phyloP scores from a whole-genome alignment of 768 basidiomycete genomes.

The Phylloporus rhodoxanthus region DNA sequence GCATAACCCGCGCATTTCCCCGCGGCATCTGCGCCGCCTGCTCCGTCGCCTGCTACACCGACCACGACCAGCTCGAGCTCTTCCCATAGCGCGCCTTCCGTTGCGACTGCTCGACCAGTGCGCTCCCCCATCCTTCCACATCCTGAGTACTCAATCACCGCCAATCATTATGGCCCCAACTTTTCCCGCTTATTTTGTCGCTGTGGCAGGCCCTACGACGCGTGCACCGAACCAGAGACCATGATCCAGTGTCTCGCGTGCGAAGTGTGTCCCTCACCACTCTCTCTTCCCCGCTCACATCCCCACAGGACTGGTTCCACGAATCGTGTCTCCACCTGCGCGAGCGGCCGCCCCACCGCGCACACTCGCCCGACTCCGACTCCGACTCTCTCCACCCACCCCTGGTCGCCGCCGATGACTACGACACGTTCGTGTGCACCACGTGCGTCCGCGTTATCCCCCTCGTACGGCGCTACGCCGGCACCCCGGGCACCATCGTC shows the following conservation, averaged over 20 bases:
- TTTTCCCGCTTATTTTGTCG: slow-evolving; percentile 69
- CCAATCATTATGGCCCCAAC: slow-evolving; percentile 70
- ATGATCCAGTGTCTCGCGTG: slow-evolving; percentile 87
- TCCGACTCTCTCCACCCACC: slow-evolving; percentile 62
- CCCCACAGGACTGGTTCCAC: slow-evolving; percentile 66
- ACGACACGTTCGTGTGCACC: slow-evolving; percentile 72
- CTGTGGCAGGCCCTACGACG: slow-evolving; percentile 66
- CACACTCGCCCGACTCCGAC: slow-evolving; percentile 27
- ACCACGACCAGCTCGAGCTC: slow-evolving; percentile 82
- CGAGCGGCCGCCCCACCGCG: slow-evolving; percentile 51
- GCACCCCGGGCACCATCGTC: slow-evolving; percentile 62
- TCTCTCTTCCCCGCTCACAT: no score
- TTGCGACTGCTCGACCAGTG: slow-evolving; percentile 76
- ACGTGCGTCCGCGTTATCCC: slow-evolving; percentile 55
- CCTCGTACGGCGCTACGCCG: slow-evolving; percentile 56
- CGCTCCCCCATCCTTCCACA: slow-evolving; percentile 56
- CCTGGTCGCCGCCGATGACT: slow-evolving; percentile 60
- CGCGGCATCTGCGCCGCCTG: slow-evolving; percentile 79
- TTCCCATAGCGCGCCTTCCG: slow-evolving; percentile 81
- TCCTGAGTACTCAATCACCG: slow-evolving; percentile 49
- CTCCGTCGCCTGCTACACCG: slow-evolving; percentile 80
- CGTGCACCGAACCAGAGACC: slow-evolving; percentile 67
- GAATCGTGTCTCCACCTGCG: slow-evolving; percentile 83
- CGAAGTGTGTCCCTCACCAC: slow-evolving; percentile 40
- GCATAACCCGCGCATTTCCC: slow-evolving; percentile 60